These are phyloP conservation scores for Teratosphaeria destructans DNA, from an alignment of 2,329 filamentous ascomycete genomes.

Conservation along the genomic window DNA sequence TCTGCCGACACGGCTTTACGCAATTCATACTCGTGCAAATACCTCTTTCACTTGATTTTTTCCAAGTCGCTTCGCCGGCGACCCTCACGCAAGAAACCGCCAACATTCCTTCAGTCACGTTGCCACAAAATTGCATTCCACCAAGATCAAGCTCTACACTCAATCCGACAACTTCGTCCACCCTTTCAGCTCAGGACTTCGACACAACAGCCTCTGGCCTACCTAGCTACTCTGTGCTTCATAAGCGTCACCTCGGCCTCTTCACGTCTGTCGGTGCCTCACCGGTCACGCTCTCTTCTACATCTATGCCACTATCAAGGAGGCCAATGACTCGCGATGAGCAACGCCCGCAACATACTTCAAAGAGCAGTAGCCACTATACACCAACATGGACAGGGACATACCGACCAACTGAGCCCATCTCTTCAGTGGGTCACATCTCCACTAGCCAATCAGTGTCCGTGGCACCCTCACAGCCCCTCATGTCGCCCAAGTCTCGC, in stretches of 20 bases:
- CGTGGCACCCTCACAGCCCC: background rate
- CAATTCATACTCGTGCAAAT: too few relatives aligned
- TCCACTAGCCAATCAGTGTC: background rate
- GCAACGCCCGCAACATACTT: background rate
- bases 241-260: background rate
- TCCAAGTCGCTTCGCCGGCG: too few relatives aligned
- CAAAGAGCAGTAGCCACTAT: background rate
- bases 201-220: background rate
- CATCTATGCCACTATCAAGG: background rate
- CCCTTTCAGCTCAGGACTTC: background rate
- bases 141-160: background rate
- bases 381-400: background rate
- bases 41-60: background rate
- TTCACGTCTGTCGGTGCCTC: background rate
- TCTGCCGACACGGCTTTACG: too few relatives aligned
- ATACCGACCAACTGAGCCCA: background rate
- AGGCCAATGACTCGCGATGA: background rate
- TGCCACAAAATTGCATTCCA: background rate
- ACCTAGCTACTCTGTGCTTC: background rate
- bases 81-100: background rate
- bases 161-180: background rate
- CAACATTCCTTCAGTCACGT: background rate
- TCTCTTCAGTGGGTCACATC: background rate
- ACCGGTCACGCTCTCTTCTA: background rate
- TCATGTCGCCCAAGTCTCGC: background rate